Evolutionary conservation across 148 eudicot species (phyloP), one percentile per base, ranked within the genome.

Genomic region (Chenopodium suecicum): DNA sequence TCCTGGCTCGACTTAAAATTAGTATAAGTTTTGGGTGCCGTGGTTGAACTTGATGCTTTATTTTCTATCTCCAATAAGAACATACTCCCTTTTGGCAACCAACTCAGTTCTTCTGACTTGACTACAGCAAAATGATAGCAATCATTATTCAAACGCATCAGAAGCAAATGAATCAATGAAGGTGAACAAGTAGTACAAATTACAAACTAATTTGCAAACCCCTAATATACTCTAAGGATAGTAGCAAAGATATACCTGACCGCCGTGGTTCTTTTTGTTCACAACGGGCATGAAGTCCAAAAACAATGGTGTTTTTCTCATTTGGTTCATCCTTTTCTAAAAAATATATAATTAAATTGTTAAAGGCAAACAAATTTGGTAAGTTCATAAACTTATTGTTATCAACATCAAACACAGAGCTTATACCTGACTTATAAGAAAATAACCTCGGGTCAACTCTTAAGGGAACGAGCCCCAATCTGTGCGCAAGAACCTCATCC

Each of bases 401-500:
- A 32, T 23, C 76, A 60, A 65, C 20, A 56, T 32, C 32, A 81
- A 64, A 66, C 52, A 75, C 79, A 54, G 4, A 52, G 20, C 44
- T 67, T 68, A 47, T 87, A 93, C 98, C 98, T 91, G 98, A 95
- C 85, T 85, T 92, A 85, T 88, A 89, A 27, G 93, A 91, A 81
- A 95, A 93, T 80, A 92, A 82, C 88, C 99, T 90, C 58, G 99
- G 99, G 80, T 95, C 99, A 78, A 91, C 99, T 63, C 82, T 89
- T 84, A 95, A 82, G 56, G 99, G 99, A 82, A 95, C 81, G 79
- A 93, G 94, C 70, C 99, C 99, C 84, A 95, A 80, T 85, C 99
- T 91, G 73, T 95, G 99, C n/a, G 99, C 86, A 81, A 95, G 94
- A 81, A 95, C 98, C 89, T 95, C 99, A 81, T 94, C 99, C 86